Percentiles rank a stretch among this genome's conserved stretches.
Evolutionary conservation across 2,329 filamentous ascomycete genomes (phyloP).

Genomic region (Aureobasidium musti): DNA sequence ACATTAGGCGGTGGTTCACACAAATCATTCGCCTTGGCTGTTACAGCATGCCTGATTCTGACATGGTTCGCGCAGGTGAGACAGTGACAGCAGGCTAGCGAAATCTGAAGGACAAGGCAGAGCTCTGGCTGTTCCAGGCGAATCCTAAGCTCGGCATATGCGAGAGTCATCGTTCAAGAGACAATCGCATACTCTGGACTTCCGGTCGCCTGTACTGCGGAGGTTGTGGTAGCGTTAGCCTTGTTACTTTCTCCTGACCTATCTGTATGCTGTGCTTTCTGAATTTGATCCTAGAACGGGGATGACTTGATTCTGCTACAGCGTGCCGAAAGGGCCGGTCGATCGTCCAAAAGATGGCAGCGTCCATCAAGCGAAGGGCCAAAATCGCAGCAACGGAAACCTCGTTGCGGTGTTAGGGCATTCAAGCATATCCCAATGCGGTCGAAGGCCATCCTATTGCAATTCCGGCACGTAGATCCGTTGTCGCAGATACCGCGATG

Average conservation of each 20-base stretch:
- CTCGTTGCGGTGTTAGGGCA: constrained; percentile 2
- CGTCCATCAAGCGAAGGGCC: background rate
- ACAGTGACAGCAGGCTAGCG: constrained; percentile 22
- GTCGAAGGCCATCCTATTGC: constrained; percentile 13
- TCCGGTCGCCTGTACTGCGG: background rate
- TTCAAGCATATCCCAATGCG: background rate
- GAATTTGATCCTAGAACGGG: background rate
- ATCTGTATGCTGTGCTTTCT: constrained; percentile 6
- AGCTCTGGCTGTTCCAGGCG: constrained; percentile 5
- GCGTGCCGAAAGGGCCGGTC: constrained; percentile 6
- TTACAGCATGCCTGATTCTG: constrained; percentile 26
- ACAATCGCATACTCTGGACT: background rate
- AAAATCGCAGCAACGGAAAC: background rate
- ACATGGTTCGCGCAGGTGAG: constrained; percentile 11
- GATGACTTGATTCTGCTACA: background rate
- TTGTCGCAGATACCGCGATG: constrained; percentile 16
- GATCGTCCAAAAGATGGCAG: background rate
- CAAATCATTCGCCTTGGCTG: constrained; percentile 18
- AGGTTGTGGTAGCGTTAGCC: background rate
- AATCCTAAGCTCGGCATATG: background rate
- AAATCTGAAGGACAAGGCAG: constrained; percentile 7
- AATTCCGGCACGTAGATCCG: constrained; percentile 20
- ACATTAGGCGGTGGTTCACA: constrained; percentile 2
- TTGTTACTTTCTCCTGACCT: background rate
- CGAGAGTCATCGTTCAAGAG: no score